phyloP scores from a whole-genome alignment of 495 filamentous ascomycete species.

The Hypoxylon intermedium region DNA sequence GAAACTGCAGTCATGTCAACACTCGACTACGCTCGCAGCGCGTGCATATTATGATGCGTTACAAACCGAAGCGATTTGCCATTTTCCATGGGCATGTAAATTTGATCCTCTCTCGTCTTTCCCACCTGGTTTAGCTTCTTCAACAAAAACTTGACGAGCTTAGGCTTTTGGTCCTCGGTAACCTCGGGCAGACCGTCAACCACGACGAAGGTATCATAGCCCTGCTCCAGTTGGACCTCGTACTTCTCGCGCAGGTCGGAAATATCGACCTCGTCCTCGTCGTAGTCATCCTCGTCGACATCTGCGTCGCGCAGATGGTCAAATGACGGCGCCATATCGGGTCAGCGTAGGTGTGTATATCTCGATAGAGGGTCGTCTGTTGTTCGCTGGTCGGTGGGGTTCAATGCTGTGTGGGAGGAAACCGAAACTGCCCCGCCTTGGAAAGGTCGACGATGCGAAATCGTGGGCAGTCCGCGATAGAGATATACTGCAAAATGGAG shows the following conservation, averaged over 20 bases:
- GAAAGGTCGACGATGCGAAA: too few relatives aligned
- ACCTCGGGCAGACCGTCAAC: constrained; percentile 92
- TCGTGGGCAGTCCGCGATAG: too few relatives aligned
- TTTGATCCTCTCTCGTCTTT: constrained; percentile 80
- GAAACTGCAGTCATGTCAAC: constrained; percentile 61
- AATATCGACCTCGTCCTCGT: constrained; percentile 92
- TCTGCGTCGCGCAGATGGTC: constrained; percentile 68
- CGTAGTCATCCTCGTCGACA: constrained; percentile 86
- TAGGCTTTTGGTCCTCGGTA: constrained; percentile 79
- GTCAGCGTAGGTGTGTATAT: constrained; percentile 14
- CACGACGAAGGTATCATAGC: constrained; percentile 93
- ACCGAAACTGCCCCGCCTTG: constrained; percentile 47
- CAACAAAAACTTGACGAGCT: constrained; percentile 91
- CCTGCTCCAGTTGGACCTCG: constrained; percentile 93
- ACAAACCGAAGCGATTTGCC: constrained; percentile 82
- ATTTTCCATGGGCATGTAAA: constrained; percentile 91
- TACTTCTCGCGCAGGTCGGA: constrained; percentile 91
- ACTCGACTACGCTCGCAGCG: not conserved
- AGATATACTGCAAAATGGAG: too few relatives aligned
- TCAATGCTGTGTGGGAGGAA: constrained; percentile 11
- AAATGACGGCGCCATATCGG: constrained; percentile 67
- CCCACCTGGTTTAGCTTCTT: constrained; percentile 88
- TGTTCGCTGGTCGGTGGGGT: constrained; percentile 16
- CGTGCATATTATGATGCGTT: too few relatives aligned
- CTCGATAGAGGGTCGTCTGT: too few relatives aligned